These are phyloP conservation scores for Bipolaris zeicola DNA, from an alignment of 2,329 filamentous ascomycete genomes.

Conservation along the genomic window DNA sequence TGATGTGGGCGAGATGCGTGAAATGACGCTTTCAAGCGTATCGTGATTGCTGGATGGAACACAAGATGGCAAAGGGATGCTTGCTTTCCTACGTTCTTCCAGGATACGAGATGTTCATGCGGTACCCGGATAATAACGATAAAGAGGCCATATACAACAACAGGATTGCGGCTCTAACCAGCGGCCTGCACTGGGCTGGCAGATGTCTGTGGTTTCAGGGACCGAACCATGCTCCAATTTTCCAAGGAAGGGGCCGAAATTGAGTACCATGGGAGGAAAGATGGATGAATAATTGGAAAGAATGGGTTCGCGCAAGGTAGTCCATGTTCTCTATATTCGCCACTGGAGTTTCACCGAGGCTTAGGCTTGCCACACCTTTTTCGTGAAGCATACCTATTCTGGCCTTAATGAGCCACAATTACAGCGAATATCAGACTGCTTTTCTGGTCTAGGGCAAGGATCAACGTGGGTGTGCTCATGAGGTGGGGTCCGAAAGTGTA, in stretches of 20 bases:
- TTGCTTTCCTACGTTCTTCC: constrained; percentile 13
- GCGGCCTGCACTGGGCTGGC: too few species aligned
- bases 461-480: not conserved
- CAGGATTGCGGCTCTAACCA: not conserved
- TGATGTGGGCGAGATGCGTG: too few species aligned
- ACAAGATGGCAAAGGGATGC: not conserved
- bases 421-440: not conserved
- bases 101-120: constrained; percentile 7
- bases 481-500: not conserved
- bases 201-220: not conserved
- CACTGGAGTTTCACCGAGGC: not conserved
- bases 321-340: not conserved
- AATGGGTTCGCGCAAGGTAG: not conserved
- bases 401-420: too few species aligned
- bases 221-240: not conserved
- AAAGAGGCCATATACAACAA: constrained; percentile 25
- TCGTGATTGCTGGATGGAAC: not conserved
- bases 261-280: not conserved
- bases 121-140: constrained; percentile 8
- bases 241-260: not conserved
- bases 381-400: not conserved
- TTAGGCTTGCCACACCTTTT: not conserved
- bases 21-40: too few species aligned
- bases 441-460: not conserved
- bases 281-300: not conserved